phyloP scores from a whole-genome alignment of 1,139 yeast species.

The Suhomyces terraborum region DNA sequence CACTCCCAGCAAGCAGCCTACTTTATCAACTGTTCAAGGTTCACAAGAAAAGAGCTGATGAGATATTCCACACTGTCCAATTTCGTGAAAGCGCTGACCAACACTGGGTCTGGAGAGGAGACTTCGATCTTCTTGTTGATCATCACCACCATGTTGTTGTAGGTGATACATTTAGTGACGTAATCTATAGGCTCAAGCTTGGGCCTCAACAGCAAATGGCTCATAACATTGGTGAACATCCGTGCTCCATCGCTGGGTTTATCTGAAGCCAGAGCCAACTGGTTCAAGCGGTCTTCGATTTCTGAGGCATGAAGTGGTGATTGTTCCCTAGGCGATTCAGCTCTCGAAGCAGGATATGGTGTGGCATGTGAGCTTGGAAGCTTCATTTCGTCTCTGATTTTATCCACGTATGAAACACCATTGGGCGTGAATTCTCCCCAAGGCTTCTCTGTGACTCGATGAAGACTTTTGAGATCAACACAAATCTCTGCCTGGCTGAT shows the following conservation, averaged over 20 bases:
- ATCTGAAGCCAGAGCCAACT: slow-evolving; percentile 13
- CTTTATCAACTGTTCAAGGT: slow-evolving; percentile 15
- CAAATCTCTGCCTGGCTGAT: slow-evolving; percentile 50
- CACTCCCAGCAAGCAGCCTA: too few relatives aligned
- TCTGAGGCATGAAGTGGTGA: slow-evolving; percentile 24
- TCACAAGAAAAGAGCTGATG: slow-evolving; percentile 27
- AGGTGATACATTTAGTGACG: slow-evolving; percentile 48
- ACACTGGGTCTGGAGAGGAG: slow-evolving; percentile 46
- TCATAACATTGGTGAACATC: slow-evolving; percentile 29
- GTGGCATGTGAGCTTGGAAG: slow-evolving; percentile 24
- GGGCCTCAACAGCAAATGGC: slow-evolving; percentile 35
- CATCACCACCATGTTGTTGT: slow-evolving; percentile 45
- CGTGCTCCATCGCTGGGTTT: slow-evolving; percentile 10
- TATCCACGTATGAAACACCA: slow-evolving; percentile 45
- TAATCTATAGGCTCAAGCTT: slow-evolving; percentile 44
- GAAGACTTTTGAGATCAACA: slow-evolving; percentile 43
- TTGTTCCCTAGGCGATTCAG: slow-evolving; percentile 10
- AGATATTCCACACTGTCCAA: slow-evolving; percentile 46
- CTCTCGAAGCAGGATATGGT: slow-evolving; percentile 7
- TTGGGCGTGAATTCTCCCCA: slow-evolving; percentile 38
- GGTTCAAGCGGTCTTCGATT: slow-evolving; percentile 22
- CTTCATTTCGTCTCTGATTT: slow-evolving; percentile 45
- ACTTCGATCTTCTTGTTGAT: slow-evolving; percentile 47
- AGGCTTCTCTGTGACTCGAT: slow-evolving; percentile 41
- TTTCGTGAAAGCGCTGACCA: slow-evolving; percentile 47